A percentile compares a stretch with the other conserved stretches of the same genome.
Conservation (phyloP, 2,329 filamentous ascomycete genomes). For the Leptographium flavum region DNA sequence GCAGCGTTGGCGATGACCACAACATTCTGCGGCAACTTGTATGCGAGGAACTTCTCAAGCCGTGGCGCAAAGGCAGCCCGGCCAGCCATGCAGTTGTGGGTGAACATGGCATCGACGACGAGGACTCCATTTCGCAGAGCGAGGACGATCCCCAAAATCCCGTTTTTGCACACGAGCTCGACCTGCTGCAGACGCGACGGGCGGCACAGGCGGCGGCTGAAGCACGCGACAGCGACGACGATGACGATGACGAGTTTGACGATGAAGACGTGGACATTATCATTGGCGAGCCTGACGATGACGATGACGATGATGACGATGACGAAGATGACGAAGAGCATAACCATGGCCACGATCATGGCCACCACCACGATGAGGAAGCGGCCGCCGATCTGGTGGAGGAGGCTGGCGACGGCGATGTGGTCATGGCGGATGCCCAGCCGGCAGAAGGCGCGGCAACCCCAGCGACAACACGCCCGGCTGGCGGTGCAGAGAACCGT, state of each 20-base stretch:
- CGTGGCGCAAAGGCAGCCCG: constrained; percentile 76
- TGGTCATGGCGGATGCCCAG: constrained; percentile 42
- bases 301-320: constrained; percentile 18
- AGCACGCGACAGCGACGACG: constrained; percentile 29
- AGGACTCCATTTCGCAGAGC: constrained; percentile 46
- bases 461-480: constrained; percentile 15
- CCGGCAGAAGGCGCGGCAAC: constrained; percentile 18
- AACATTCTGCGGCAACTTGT: constrained; percentile 67
- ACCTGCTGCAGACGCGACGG: constrained; percentile 18
- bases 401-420: constrained; percentile 20
- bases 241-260: constrained; percentile 26
- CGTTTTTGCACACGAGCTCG: constrained; percentile 22
- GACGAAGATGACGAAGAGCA: constrained; percentile 8
- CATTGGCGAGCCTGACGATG: constrained; percentile 34
- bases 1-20: constrained; percentile 67
- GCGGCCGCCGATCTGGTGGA: not conserved
- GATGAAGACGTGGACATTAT: constrained; percentile 58
- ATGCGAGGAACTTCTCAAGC: constrained; percentile 80
- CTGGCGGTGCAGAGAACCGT: not conserved
- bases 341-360: no score
- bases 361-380: constrained; percentile 13
- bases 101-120: constrained; percentile 67
- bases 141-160: constrained; percentile 17
- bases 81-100: constrained; percentile 69
- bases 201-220: constrained; percentile 17